phyloP scores from a whole-genome alignment of 257 asterid species.

The Ajuga chamaepitys region DNA sequence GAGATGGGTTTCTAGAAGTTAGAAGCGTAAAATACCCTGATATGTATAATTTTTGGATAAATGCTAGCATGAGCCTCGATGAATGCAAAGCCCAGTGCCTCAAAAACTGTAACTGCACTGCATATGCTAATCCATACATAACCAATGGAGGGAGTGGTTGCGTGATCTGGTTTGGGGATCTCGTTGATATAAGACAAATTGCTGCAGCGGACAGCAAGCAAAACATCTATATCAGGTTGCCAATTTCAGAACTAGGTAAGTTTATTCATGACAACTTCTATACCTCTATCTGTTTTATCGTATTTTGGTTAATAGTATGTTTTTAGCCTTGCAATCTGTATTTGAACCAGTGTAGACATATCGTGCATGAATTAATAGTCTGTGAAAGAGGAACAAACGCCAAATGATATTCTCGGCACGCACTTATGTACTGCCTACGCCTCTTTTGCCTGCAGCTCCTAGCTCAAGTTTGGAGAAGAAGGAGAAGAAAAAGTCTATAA shows the following conservation, averaged over 20 bases:
- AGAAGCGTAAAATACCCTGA: not conserved
- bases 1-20: conserved; percentile 14
- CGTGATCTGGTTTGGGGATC: not conserved
- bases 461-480: too few relatives aligned
- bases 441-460: too few relatives aligned
- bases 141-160: not conserved
- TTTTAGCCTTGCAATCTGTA: not conserved
- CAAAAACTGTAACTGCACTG: not conserved
- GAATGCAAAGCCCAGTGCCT: not conserved
- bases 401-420: not conserved
- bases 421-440: not conserved
- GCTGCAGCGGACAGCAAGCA: not conserved
- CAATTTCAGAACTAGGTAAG: not conserved
- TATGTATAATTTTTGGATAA: not conserved
- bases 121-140: not conserved
- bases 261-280: not conserved
- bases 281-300: not conserved
- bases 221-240: not conserved
- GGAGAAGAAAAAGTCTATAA: not conserved
- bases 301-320: not conserved
- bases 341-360: too few relatives aligned
- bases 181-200: not conserved
- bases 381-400: not conserved
- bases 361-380: not conserved
- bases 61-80: not conserved